These are phyloP conservation scores for Fusarium gaditjirri DNA, from an alignment of 2,329 filamentous ascomycete species.

Conservation along the genomic window DNA sequence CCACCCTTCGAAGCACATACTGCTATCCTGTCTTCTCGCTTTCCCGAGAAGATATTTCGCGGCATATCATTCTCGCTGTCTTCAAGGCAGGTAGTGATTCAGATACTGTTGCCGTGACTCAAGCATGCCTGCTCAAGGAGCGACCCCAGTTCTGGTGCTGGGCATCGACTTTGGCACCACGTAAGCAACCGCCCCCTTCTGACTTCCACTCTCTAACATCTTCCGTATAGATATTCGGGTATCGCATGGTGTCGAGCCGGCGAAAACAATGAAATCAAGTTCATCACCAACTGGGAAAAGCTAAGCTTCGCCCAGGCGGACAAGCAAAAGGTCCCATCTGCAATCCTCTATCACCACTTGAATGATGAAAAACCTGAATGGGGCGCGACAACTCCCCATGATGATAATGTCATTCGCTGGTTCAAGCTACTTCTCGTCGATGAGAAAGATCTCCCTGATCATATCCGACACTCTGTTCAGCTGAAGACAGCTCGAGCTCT, in stretches of 20 bases:
- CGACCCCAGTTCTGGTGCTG: slow-evolving; percentile 9
- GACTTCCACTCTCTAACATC: neutral
- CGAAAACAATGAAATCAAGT: slow-evolving; percentile 39
- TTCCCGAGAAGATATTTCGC: neutral
- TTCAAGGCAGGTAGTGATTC: neutral
- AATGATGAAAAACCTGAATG: slow-evolving; percentile 30
- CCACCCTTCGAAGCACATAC: neutral
- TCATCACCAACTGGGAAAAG: slow-evolving; percentile 48
- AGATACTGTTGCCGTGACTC: neutral
- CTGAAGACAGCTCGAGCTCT: slow-evolving; percentile 23
- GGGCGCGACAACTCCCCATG: slow-evolving; percentile 48
- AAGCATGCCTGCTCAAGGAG: neutral
- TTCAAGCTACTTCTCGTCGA: slow-evolving; percentile 57
- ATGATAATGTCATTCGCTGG: slow-evolving; percentile 48
- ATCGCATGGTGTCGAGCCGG: slow-evolving; percentile 51
- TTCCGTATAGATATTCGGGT: slow-evolving; percentile 51
- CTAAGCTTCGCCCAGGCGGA: slow-evolving; percentile 40
- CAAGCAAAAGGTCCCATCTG: slow-evolving; percentile 48
- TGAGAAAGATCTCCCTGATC: slow-evolving; percentile 45
- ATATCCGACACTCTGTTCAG: slow-evolving; percentile 41
- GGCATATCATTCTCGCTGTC: neutral
- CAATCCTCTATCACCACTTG: slow-evolving; percentile 37
- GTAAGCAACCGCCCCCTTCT: neutral
- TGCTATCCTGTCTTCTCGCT: neutral
- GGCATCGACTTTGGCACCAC: slow-evolving; percentile 33